A percentile compares a stretch with the other conserved stretches of the same genome.
These are phyloP conservation scores for Tillandsia fasciculata DNA, from an alignment of 176 grass and related monocot genomes.

Conservation along the genomic window DNA sequence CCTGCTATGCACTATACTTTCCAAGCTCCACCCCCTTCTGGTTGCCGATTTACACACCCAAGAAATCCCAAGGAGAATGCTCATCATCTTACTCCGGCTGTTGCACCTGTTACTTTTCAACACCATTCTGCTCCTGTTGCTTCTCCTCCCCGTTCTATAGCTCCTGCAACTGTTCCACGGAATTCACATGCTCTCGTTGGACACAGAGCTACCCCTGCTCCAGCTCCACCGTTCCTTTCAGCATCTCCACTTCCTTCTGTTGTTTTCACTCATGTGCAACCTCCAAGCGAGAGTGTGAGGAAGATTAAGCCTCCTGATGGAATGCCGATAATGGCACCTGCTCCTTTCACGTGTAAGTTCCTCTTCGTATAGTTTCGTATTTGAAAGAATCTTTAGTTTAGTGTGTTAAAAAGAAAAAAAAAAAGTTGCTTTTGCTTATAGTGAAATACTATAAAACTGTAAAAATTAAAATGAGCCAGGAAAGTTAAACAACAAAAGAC, in stretches of 20 bases:
- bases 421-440: background rate
- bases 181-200: conserved; percentile 26
- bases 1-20: background rate
- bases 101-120: conserved; percentile 19
- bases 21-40: conserved; percentile 16
- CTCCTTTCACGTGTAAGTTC: conserved; percentile 42
- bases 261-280: conserved; percentile 28
- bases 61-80: conserved; percentile 13
- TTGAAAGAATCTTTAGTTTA: background rate
- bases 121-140: conserved; percentile 32
- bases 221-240: conserved; percentile 16
- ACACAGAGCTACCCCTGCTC: conserved; percentile 23
- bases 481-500: no score
- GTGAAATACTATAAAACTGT: no score
- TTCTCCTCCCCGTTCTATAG: conserved; percentile 14
- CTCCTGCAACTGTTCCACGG: conserved; percentile 14
- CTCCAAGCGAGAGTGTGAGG: conserved; percentile 28
- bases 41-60: conserved; percentile 23
- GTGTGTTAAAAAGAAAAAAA: background rate
- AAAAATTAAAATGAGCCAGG: no score
- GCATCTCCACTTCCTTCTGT: conserved; percentile 26
- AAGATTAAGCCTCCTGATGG: conserved; percentile 13
- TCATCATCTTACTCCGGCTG: background rate
- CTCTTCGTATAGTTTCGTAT: conserved; percentile 5
- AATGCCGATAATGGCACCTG: conserved; percentile 32